Base-by-base conservation (phyloP, 495 filamentous ascomycete species). In the Parachaetomium inaequale region DNA sequence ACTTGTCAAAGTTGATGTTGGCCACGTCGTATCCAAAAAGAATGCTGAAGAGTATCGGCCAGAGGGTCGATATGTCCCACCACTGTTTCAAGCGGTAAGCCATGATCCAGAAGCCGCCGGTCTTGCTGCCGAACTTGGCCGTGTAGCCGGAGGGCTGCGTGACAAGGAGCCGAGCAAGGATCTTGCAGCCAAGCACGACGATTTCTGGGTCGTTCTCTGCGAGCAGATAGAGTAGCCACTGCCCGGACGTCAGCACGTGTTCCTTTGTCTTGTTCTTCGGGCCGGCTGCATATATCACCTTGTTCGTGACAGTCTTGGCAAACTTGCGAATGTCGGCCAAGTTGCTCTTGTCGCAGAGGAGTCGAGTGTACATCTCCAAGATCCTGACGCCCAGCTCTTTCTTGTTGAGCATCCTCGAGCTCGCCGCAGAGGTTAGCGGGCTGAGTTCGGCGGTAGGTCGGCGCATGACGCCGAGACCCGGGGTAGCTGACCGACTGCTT, bases 141-240 rank as follows among this genome's bases (percentile, higher is more conserved):
- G 88, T 88, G 73, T 96, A 98, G 45, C 77, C 78, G 26, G 83
- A 72, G 12, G 94, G 93, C 67, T 94, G 89, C 14, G 86, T 79
- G 47, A 94, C 84, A 17, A 98, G 77, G 11, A 97, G 81, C n/a
- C 92, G 89, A 50, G 91, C 86, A 15, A 98, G 78, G 53, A 98
- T 94, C 66, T 91, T 95, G 51, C 83, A 80, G n/a, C 88, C 90
- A 31, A 90, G 79, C 21, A 92, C 79, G 10, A 97, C 88, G 46
- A 96, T 86, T 69, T 91, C 87, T 3, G 89, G 83, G 60, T 96
- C 88, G 64, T 89, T 85, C 68, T 96, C 93, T 29, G 90, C 91
- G 51, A 98, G 84, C 29, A 98, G 85, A 75, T 96, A 94, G 23
- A 98, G 80, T 59, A 98, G 84, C 94, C 95, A 98, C 91, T 96